Percentiles rank a stretch among this genome's conserved stretches.
phyloP scores from a whole-genome alignment of 148 eudicot genomes.

The Chenopodium suecicum region DNA sequence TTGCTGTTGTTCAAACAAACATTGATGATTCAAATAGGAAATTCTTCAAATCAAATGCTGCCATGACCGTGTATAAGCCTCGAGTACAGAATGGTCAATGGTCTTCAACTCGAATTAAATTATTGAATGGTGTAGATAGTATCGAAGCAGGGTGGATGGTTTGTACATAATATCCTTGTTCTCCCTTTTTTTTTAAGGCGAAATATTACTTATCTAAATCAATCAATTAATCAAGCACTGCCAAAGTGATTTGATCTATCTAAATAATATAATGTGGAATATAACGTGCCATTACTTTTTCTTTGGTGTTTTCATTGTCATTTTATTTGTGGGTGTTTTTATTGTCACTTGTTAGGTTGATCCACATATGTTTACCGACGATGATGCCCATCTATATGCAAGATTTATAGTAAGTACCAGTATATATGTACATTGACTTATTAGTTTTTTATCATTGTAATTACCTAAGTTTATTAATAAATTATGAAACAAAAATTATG shows the following conservation, averaged over 20 bases:
- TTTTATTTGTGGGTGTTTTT: no score
- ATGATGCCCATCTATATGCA: constrained; percentile 20
- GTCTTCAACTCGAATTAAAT: constrained; percentile 9
- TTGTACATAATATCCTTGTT: neutral
- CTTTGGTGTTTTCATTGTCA: no score
- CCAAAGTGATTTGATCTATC: no score
- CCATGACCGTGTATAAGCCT: neutral
- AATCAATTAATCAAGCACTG: no score
- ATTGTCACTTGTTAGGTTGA: neutral
- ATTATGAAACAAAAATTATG: neutral
- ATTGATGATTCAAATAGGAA: neutral
- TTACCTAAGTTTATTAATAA: no score
- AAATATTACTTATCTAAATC: no score
- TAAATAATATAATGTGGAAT: no score
- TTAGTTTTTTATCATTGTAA: no score
- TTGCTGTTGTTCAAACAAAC: neutral
- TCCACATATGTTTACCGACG: neutral
- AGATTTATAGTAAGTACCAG: neutral
- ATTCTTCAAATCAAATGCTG: constrained; percentile 6
- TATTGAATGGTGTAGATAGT: neutral
- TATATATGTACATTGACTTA: neutral
- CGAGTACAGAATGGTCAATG: neutral
- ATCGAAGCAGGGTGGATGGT: constrained; percentile 30
- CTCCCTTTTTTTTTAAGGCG: no score
- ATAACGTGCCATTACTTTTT: no score